Evolutionary conservation across 208 protist genomes (phyloP).

Genomic region (Strigomonas oncopelti): DNA sequence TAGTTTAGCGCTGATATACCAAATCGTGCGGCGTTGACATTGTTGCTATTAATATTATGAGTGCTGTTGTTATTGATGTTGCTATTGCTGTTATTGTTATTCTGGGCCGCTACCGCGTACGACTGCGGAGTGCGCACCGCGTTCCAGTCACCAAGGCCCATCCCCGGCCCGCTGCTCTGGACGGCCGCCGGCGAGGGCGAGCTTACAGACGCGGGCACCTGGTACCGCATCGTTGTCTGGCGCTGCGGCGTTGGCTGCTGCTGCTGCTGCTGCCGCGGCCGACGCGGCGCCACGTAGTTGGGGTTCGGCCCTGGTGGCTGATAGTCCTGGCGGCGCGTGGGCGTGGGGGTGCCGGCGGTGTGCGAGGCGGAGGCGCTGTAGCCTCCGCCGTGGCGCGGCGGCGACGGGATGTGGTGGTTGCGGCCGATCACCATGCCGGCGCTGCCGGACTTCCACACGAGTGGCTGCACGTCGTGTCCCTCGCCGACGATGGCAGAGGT

Average conservation of each 20-base stretch:
- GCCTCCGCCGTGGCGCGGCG: conserved; percentile 1
- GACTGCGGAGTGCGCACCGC: background rate
- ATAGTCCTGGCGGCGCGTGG: background rate
- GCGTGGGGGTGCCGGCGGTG: background rate
- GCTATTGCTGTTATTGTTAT: background rate
- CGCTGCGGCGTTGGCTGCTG: background rate
- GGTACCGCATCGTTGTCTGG: background rate
- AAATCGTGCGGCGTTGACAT: conserved; percentile 30
- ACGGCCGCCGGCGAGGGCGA: too few species aligned
- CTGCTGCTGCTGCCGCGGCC: background rate
- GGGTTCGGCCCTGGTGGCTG: background rate
- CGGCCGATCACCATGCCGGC: conserved; percentile 36
- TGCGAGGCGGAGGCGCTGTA: background rate
- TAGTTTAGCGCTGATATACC: conserved; percentile 30
- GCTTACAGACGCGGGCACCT: too few species aligned
- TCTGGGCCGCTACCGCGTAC: background rate
- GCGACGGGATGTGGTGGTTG: conserved; percentile 15
- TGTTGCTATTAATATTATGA: conserved; percentile 6
- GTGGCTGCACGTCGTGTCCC: conserved; percentile 27
- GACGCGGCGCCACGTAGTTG: background rate
- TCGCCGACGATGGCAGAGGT: conserved; percentile 24
- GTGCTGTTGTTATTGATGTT: background rate
- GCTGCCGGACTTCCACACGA: conserved; percentile 67
- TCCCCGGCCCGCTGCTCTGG: too few species aligned
- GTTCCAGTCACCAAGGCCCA: background rate